Evolutionary conservation across 306 rosid species (phyloP), one percentile per base, ranked within the genome.

Genomic region (Ormosia semicastrata): DNA sequence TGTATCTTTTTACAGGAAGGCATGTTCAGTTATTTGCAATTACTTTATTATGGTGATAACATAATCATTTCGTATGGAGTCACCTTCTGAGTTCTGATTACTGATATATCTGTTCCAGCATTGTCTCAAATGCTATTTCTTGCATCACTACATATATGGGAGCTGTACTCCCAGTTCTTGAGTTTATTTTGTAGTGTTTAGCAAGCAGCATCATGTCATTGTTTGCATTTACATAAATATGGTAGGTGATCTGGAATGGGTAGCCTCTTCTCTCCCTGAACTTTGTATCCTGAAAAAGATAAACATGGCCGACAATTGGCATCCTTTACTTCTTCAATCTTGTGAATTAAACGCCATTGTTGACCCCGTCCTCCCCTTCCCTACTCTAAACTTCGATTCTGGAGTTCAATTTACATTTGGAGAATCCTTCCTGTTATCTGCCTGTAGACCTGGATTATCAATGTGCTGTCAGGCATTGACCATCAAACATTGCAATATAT

Each of bases 21-120:
- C 43, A 39, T 76, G 37, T 73, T 59, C 29, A n/a, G 80, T 47
- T 77, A 29, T 60, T 67, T 56, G 71, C 36, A 37, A 3, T 79
- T 30, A 29, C 59, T 36, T 63, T 46, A 29, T 36, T 71, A 0
- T 17, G 36, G 39, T 69, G 36, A 44, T 24, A 17, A 14, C 66
- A 64, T 65, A 57, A 17, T 50, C 63, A 40, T n/a, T 50, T 29
- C 47, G 18, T 54, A 18, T 43, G 17, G 47, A 43, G 17, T 79
- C 32, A 1, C 63, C 76, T 69, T 47, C 66, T 10, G 13, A 17
- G 71, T 69, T 47, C 66, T 10, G 13, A 17, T 47, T 50, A 37
- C 29, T 49, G 36, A 34, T 64, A 36, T 15, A 24, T 77, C 34
- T 83, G 64, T 77, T 77, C 24, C 46, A 34, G 37, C 73, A 67